A percentile compares a stretch with the other conserved stretches of the same genome.
Evolutionary conservation across 768 basidiomycete genomes (phyloP).

Genomic region (Boletales sp.): DNA sequence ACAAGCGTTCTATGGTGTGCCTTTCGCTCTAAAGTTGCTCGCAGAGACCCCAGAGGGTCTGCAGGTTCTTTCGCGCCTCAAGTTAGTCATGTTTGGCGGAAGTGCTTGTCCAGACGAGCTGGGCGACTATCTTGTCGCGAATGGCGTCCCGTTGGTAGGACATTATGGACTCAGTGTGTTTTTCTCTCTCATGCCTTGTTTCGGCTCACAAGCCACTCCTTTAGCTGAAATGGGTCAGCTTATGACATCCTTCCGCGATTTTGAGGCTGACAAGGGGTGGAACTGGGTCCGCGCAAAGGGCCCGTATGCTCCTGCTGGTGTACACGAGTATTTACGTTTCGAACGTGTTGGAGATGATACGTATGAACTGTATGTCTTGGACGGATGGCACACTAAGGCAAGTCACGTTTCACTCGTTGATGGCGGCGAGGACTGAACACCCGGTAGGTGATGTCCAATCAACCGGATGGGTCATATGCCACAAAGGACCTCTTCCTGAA

Average conservation of each 20-base stretch:
- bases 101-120: constrained; percentile 52
- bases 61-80: constrained; percentile 39
- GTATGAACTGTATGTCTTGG: constrained; percentile 47
- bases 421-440: neutral
- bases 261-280: constrained; percentile 51
- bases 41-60: constrained; percentile 47
- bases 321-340: constrained; percentile 38
- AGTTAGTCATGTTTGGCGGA: constrained; percentile 49
- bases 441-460: constrained; percentile 34
- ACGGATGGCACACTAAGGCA: constrained; percentile 51
- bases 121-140: constrained; percentile 45
- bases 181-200: too few species aligned
- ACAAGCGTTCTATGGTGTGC: constrained; percentile 35
- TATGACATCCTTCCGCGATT: constrained; percentile 48
- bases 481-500: constrained; percentile 54
- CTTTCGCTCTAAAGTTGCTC: constrained; percentile 41
- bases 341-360: constrained; percentile 40
- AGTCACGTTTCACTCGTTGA: neutral
- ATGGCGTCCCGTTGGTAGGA: constrained; percentile 48
- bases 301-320: constrained; percentile 10
- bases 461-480: constrained; percentile 51
- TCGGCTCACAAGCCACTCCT: too few species aligned
- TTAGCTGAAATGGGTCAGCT: constrained; percentile 35
- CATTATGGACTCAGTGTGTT: constrained; percentile 48
- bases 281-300: constrained; percentile 44